Conservation (phyloP, 768 basidiomycete species). For the Pulveroboletus sp. region DNA sequence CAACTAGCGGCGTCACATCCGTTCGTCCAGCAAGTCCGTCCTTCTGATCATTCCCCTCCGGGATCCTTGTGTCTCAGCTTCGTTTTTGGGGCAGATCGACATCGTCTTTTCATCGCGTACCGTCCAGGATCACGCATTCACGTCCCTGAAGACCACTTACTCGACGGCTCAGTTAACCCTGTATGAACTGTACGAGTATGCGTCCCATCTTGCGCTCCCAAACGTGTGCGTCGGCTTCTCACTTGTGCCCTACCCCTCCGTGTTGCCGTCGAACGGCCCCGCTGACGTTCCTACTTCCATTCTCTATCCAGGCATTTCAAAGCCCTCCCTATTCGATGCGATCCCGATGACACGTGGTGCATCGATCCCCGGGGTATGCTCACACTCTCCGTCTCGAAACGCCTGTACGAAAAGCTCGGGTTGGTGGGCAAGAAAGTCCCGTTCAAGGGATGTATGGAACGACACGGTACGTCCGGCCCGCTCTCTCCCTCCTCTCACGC, state of each 20-base stretch:
- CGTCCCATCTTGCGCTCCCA: constrained; percentile 20
- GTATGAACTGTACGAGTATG: constrained; percentile 39
- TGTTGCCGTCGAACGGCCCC: background rate
- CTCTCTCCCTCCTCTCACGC: no score
- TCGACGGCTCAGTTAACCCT: constrained; percentile 41
- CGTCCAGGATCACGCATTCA: constrained; percentile 37
- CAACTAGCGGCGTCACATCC: constrained; percentile 41
- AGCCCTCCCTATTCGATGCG: constrained; percentile 29
- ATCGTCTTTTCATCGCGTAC: constrained; percentile 50
- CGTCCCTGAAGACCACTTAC: constrained; percentile 41
- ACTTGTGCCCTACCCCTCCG: no score
- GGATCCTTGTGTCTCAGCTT: background rate
- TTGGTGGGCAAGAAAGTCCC: constrained; percentile 52
- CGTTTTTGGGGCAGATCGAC: constrained; percentile 47
- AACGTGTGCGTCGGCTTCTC: constrained; percentile 12
- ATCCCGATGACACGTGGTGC: constrained; percentile 61
- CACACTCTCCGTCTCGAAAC: constrained; percentile 51
- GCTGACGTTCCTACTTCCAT: background rate
- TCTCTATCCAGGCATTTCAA: constrained; percentile 32
- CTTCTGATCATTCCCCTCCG: background rate
- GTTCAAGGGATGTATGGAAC: constrained; percentile 46
- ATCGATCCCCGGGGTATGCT: constrained; percentile 59
- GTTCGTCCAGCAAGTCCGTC: constrained; percentile 49
- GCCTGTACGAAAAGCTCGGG: constrained; percentile 58
- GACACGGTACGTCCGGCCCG: constrained; percentile 39